Conservation (phyloP, 306 rosid species). For the Prunus campanulata region DNA sequence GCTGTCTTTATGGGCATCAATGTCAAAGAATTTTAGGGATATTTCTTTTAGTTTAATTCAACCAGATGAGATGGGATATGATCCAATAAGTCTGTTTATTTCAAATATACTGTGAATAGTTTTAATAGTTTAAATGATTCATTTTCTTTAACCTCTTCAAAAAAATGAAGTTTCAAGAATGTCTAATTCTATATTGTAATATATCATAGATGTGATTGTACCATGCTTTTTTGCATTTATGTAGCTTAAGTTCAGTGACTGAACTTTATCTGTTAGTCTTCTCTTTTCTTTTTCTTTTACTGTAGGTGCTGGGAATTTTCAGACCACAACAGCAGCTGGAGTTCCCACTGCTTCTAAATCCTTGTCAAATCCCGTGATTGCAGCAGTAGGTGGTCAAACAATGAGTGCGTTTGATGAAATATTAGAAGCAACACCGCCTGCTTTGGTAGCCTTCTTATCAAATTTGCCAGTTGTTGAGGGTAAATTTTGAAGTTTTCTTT, state of each 20-base stretch:
- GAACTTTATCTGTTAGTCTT: background rate
- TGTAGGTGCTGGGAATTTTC: constrained; percentile 34
- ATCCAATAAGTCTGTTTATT: background rate
- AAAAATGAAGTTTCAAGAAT: background rate
- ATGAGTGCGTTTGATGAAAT: constrained; percentile 79
- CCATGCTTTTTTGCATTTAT: background rate
- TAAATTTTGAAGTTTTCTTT: constrained; percentile 26
- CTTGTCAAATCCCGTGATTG: constrained; percentile 33
- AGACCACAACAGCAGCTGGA: constrained; percentile 25
- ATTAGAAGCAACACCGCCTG: constrained; percentile 80
- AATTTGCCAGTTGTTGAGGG: constrained; percentile 91
- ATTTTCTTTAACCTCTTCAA: background rate
- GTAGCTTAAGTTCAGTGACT: background rate
- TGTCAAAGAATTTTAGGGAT: too few relatives aligned
- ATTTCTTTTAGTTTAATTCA: too few relatives aligned
- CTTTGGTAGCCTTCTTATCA: constrained; percentile 76
- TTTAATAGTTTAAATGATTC: background rate
- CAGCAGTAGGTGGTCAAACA: constrained; percentile 47
- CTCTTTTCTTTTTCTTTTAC: background rate
- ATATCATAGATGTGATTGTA: background rate
- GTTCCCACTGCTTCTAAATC: constrained; percentile 31
- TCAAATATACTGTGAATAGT: background rate
- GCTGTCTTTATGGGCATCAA: too few relatives aligned
- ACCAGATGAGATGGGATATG: background rate
- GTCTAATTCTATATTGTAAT: background rate